These are phyloP conservation scores for Brassica napus DNA, from an alignment of 345 rosid species.

Conservation along the genomic window DNA sequence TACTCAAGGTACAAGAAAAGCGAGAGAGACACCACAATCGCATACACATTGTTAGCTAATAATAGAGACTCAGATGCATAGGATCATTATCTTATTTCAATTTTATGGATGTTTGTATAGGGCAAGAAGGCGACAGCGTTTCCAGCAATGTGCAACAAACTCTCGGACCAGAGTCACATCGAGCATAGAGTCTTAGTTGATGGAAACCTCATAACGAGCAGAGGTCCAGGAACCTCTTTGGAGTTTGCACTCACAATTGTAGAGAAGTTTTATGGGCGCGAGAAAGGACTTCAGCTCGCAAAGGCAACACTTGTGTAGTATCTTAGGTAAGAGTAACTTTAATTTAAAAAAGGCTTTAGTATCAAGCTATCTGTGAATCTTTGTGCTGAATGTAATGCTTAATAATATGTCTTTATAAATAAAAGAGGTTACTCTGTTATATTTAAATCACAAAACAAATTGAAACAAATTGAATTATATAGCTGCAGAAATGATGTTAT, in stretches of 20 bases:
- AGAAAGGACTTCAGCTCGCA: constrained; percentile 71
- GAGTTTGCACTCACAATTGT: constrained; percentile 82
- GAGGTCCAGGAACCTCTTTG: constrained; percentile 90
- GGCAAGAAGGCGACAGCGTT: constrained; percentile 92
- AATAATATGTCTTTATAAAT: constrained; percentile 24
- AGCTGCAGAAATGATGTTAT: constrained; percentile 3
- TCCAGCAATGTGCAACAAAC: constrained; percentile 79
- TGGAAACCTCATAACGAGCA: constrained; percentile 89
- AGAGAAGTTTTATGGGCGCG: constrained; percentile 76
- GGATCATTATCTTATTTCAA: not conserved
- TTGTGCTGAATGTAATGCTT: constrained; percentile 21
- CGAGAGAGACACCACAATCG: not conserved
- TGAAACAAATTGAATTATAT: constrained; percentile 25
- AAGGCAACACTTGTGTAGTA: constrained; percentile 56
- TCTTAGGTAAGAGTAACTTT: constrained; percentile 8
- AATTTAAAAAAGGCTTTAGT: constrained; percentile 13
- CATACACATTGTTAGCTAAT: constrained; percentile 6
- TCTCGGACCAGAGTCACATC: constrained; percentile 70
- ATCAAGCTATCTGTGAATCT: constrained; percentile 13
- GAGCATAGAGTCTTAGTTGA: constrained; percentile 84
- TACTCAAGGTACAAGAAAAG: constrained; percentile 65
- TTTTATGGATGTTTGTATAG: constrained; percentile 40
- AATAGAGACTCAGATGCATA: not conserved
- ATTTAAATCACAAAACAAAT: constrained; percentile 30
- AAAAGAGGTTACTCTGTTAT: not conserved